phyloP scores from a whole-genome alignment of 768 basidiomycete species.

The Serpula lacrymans region DNA sequence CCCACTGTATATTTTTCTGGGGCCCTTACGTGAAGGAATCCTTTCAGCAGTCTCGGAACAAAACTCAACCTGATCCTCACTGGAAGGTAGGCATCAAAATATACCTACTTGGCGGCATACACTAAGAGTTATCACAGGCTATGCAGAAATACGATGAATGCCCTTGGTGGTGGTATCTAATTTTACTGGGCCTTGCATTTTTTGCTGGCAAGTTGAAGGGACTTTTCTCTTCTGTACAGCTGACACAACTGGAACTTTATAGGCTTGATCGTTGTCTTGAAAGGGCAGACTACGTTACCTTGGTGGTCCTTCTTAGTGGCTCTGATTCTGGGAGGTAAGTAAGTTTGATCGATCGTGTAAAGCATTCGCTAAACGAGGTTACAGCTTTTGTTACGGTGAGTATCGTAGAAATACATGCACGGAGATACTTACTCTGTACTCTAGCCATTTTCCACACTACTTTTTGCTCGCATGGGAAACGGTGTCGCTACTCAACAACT shows the following conservation, averaged over 20 bases:
- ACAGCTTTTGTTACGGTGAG: conserved; percentile 3
- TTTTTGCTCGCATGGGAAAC: conserved; percentile 58
- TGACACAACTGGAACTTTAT: background rate
- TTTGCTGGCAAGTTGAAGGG: conserved; percentile 41
- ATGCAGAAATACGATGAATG: conserved; percentile 61
- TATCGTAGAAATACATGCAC: background rate
- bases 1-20: conserved; percentile 58
- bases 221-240: too few species aligned
- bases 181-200: conserved; percentile 48
- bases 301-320: conserved; percentile 63
- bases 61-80: conserved; percentile 54
- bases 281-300: conserved; percentile 58
- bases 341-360: conserved; percentile 19
- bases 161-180: conserved; percentile 59
- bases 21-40: conserved; percentile 46
- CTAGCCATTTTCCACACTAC: conserved; percentile 51
- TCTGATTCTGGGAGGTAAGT: conserved; percentile 47
- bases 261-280: conserved; percentile 55
- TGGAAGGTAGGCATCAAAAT: conserved; percentile 42
- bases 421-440: conserved; percentile 11
- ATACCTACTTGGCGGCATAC: too few species aligned
- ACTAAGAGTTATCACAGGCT: conserved; percentile 25
- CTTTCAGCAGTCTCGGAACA: conserved; percentile 44
- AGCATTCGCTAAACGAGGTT: conserved; percentile 1
- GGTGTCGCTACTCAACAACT: conserved; percentile 58